Conservation (phyloP, 371 early-diverging fungal species). For the Rhizopus delemar region DNA sequence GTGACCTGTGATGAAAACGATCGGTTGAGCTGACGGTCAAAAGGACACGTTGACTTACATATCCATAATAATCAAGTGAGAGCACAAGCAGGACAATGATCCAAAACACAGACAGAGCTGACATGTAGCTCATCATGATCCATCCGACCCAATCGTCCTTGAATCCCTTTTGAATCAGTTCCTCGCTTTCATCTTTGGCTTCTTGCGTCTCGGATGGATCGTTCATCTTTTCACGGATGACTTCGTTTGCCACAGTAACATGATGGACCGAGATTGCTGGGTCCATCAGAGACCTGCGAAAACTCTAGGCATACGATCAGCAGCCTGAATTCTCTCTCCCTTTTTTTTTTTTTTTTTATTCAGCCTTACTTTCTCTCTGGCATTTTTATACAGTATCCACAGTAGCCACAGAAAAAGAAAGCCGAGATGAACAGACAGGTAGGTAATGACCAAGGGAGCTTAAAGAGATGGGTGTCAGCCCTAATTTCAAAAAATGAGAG, state of each 20-base stretch:
- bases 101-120: slow-evolving; percentile 55
- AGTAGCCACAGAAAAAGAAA: slow-evolving; percentile 24
- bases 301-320: background rate
- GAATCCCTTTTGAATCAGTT: slow-evolving; percentile 45
- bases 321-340: background rate
- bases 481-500: background rate
- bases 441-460: slow-evolving; percentile 39
- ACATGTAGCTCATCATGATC: slow-evolving; percentile 42
- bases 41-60: slow-evolving; percentile 18
- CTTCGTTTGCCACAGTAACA: background rate
- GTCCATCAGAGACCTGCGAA: background rate
- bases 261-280: background rate
- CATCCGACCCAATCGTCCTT: slow-evolving; percentile 44
- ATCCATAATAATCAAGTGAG: slow-evolving; percentile 64
- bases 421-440: slow-evolving; percentile 22
- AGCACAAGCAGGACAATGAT: slow-evolving; percentile 56
- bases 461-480: background rate
- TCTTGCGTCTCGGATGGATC: background rate
- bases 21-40: background rate
- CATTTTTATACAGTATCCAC: slow-evolving; percentile 44
- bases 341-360: too few relatives aligned
- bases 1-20: slow-evolving; percentile 8
- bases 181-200: background rate
- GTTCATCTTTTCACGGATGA: background rate
- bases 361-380: slow-evolving; percentile 23